phyloP scores from a whole-genome alignment of 768 basidiomycete genomes.

The Mycena galericulata region DNA sequence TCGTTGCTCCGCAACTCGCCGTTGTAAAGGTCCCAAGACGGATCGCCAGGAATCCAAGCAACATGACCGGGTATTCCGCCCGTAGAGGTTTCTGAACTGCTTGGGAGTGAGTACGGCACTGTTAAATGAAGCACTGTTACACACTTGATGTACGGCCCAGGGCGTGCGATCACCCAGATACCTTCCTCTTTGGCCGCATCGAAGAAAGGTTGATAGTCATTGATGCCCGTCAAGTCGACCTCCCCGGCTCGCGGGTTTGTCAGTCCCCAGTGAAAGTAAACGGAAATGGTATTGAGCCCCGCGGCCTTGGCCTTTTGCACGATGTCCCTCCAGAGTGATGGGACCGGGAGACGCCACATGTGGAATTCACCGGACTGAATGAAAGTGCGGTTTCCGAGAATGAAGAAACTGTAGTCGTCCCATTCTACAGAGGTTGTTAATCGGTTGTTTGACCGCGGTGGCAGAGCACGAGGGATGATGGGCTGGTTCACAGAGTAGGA shows the following conservation, averaged over 20 bases:
- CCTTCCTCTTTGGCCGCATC: constrained; percentile 67
- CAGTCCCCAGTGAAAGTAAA: constrained; percentile 72
- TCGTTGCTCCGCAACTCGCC: constrained; percentile 63
- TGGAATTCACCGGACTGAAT: constrained; percentile 69
- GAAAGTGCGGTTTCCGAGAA: constrained; percentile 28
- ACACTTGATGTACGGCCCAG: constrained; percentile 50
- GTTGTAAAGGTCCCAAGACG: constrained; percentile 29
- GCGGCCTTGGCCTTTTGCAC: constrained; percentile 71
- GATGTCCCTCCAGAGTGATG: constrained; percentile 70
- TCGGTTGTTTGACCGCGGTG: constrained; percentile 14
- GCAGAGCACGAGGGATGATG: not conserved
- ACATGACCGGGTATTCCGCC: constrained; percentile 50
- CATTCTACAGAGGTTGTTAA: constrained; percentile 26
- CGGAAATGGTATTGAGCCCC: constrained; percentile 68
- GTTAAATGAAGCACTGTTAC: not conserved
- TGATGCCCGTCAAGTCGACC: constrained; percentile 64
- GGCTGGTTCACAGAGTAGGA: not conserved
- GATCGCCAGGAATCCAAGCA: constrained; percentile 26
- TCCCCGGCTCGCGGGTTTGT: constrained; percentile 66
- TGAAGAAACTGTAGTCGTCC: constrained; percentile 63
- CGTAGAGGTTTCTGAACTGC: constrained; percentile 69
- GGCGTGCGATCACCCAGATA: constrained; percentile 68
- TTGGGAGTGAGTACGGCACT: not conserved
- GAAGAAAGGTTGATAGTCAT: constrained; percentile 62
- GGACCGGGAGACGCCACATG: constrained; percentile 70